Evolutionary conservation across 148 eudicot genomes (phyloP).

Genomic region (Bassia scoparia): DNA sequence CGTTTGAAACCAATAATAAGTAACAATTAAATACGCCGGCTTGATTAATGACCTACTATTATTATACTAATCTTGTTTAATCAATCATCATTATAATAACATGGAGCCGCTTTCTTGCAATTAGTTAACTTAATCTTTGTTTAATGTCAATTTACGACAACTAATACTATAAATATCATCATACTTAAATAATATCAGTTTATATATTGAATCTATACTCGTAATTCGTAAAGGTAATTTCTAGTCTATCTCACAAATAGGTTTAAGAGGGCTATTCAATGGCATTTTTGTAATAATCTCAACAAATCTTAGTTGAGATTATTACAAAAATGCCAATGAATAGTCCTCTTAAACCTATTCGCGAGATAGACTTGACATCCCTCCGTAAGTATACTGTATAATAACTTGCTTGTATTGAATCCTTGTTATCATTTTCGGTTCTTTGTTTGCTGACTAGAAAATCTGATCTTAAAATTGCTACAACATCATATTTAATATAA

Average conservation of each 20-base stretch:
- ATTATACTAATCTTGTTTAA: neutral
- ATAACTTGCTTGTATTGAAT: no score
- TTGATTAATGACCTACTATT: neutral
- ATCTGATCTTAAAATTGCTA: neutral
- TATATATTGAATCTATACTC: neutral
- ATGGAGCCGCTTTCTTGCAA: neutral
- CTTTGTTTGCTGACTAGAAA: neutral
- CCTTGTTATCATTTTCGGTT: no score
- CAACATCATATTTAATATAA: neutral
- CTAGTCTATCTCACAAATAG: no score
- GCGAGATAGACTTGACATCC: no score
- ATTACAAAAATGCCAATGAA: no score
- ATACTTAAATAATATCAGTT: neutral
- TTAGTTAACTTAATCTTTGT: constrained; percentile 6
- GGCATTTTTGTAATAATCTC: no score
- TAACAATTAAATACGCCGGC: neutral
- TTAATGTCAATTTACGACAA: constrained; percentile 5
- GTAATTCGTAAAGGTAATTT: neutral
- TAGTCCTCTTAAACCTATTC: no score
- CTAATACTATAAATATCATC: neutral
- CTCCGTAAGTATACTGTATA: no score
- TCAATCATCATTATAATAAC: neutral
- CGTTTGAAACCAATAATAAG: neutral
- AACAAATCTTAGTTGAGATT: no score
- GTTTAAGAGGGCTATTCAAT: no score